A percentile compares a stretch with the other conserved stretches of the same genome.
phyloP scores from a whole-genome alignment of 306 rosid genomes.

The Citrullus mucosospermus region DNA sequence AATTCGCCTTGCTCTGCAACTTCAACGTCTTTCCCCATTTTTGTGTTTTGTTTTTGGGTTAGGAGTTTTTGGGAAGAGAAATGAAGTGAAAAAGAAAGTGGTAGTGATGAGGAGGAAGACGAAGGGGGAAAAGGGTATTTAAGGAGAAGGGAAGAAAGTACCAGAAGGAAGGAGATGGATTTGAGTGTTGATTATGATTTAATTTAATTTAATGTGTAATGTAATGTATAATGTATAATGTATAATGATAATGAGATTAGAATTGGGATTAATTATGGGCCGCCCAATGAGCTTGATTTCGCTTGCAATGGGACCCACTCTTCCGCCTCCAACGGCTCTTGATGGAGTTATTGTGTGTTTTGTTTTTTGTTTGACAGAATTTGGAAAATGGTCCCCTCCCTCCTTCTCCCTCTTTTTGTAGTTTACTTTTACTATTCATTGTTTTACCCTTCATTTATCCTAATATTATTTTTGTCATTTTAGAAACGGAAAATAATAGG shows the following conservation, averaged over 20 bases:
- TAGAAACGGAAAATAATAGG: too few relatives aligned
- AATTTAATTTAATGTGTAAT: neutral
- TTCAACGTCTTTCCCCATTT: slow-evolving; percentile 69
- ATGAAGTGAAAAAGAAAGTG: neutral
- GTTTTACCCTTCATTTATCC: too few relatives aligned
- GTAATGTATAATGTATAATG: neutral
- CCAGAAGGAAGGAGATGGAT: neutral
- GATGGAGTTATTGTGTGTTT: neutral
- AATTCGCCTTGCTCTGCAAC: slow-evolving; percentile 40
- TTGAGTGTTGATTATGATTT: neutral
- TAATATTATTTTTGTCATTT: too few relatives aligned
- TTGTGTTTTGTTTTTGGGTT: too few relatives aligned
- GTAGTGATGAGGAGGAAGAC: neutral
- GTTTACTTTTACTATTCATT: too few relatives aligned
- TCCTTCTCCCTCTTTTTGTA: neutral
- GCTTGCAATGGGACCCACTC: slow-evolving; percentile 50
- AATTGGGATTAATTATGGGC: slow-evolving; percentile 11
- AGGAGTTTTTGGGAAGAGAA: neutral
- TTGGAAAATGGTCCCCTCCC: neutral
- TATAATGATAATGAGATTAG: neutral
- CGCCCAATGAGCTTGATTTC: slow-evolving; percentile 55
- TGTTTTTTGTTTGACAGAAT: neutral
- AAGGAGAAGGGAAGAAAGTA: slow-evolving; percentile 22
- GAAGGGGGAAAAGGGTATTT: slow-evolving; percentile 31
- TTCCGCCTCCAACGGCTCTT: slow-evolving; percentile 27